A percentile compares a stretch with the other conserved stretches of the same genome.
Conservation (phyloP, 2,329 filamentous ascomycete species). For the Beauveria sp. region DNA sequence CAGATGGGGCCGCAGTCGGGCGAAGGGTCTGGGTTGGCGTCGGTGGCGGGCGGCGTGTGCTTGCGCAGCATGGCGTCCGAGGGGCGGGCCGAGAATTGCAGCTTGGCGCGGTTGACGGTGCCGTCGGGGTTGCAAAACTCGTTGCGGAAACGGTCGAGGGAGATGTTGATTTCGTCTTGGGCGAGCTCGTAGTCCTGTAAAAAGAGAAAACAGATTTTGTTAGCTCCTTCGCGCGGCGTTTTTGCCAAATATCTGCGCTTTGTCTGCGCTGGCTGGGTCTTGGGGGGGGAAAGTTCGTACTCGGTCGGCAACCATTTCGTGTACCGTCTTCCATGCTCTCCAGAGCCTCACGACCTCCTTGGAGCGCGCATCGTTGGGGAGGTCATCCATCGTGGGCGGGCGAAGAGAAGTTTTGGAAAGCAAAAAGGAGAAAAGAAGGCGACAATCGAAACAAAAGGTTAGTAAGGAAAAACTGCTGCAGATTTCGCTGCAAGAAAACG, state of each 20-base stretch:
- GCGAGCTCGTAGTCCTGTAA: conserved; percentile 83
- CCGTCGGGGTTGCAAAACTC: conserved; percentile 68
- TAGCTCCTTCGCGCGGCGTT: neutral
- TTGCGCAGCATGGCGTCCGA: conserved; percentile 77
- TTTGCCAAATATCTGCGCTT: neutral
- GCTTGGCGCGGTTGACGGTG: conserved; percentile 65
- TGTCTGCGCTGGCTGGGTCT: neutral
- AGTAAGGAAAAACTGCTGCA: no score
- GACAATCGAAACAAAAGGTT: neutral
- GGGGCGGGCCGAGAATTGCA: conserved; percentile 84
- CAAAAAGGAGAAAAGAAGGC: neutral
- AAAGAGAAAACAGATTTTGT: conserved; percentile 11
- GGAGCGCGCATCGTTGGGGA: conserved; percentile 42
- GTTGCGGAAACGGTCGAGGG: conserved; percentile 70
- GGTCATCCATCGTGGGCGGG: conserved; percentile 28
- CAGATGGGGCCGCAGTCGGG: conserved; percentile 81
- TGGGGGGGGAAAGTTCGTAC: conserved; percentile 44
- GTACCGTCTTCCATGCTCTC: conserved; percentile 87
- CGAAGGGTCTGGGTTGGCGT: conserved; percentile 59
- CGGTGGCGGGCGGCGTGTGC: conserved; percentile 65
- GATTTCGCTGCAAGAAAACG: no score
- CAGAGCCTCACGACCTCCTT: conserved; percentile 64
- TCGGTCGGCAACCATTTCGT: conserved; percentile 89
- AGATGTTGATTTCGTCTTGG: conserved; percentile 81
- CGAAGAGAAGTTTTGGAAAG: neutral